Percentiles rank a stretch among this genome's conserved stretches.
Evolutionary conservation across 2,329 filamentous ascomycete species (phyloP).

Genomic region (Fusarium nematophilum): DNA sequence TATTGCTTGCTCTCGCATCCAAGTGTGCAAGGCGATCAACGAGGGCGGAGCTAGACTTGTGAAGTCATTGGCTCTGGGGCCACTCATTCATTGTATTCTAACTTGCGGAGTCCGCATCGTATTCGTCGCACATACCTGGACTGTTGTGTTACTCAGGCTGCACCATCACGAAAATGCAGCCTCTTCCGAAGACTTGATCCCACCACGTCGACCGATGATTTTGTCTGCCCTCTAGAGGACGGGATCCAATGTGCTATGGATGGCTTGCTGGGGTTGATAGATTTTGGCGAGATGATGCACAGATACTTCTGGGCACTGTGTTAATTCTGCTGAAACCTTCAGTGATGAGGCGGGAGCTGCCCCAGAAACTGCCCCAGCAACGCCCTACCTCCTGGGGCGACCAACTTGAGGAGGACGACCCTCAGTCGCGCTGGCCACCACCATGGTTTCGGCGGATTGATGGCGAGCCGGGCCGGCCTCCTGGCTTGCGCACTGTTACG

Average conservation of each 20-base stretch:
- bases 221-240: no score
- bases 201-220: constrained; percentile 19
- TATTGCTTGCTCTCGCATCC: no score
- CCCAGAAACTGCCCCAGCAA: constrained; percentile 28
- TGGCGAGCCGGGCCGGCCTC: constrained; percentile 2
- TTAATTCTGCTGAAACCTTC: background rate
- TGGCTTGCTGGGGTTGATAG: background rate
- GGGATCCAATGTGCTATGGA: no score
- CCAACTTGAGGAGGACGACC: constrained; percentile 12
- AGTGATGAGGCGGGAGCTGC: background rate
- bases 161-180: constrained; percentile 21
- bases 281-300: constrained; percentile 1
- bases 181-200: constrained; percentile 1
- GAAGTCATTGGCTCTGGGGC: constrained; percentile 11
- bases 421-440: constrained; percentile 1
- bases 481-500: background rate
- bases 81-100: constrained; percentile 25
- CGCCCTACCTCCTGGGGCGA: constrained; percentile 8
- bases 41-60: constrained; percentile 25
- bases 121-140: constrained; percentile 22
- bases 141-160: constrained; percentile 31
- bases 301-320: constrained; percentile 22
- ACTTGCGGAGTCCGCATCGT: constrained; percentile 36
- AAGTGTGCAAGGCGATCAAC: no score
- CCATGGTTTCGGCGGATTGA: background rate